phyloP scores from a whole-genome alignment of 768 basidiomycete species.

The Leccinum rimulosum region DNA sequence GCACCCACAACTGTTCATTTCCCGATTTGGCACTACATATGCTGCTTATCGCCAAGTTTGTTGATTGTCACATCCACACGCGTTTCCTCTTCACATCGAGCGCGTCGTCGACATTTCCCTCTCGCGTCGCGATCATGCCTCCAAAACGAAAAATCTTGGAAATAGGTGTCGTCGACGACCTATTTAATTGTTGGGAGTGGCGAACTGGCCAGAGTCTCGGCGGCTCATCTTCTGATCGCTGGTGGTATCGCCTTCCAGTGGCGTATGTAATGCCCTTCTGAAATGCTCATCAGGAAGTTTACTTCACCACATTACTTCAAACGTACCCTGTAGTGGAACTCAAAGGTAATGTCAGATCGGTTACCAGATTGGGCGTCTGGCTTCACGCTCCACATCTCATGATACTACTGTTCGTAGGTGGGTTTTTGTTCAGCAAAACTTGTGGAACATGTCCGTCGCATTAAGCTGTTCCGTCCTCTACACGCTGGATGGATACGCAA shows the following conservation, averaged over 20 bases:
- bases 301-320: neutral
- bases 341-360: constrained; percentile 58
- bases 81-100: neutral
- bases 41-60: neutral
- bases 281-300: neutral
- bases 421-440: constrained; percentile 47
- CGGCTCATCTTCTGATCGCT: constrained; percentile 24
- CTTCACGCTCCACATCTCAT: constrained; percentile 43
- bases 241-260: constrained; percentile 18
- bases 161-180: neutral
- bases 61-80: no score
- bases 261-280: constrained; percentile 49
- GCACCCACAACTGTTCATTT: neutral
- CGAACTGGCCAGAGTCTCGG: constrained; percentile 29
- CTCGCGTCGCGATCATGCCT: constrained; percentile 19
- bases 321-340: constrained; percentile 65
- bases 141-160: constrained; percentile 29
- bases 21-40: neutral
- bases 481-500: neutral
- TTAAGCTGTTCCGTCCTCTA: no score
- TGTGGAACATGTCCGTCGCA: constrained; percentile 5
- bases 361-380: constrained; percentile 35
- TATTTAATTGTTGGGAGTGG: neutral
- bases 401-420: constrained; percentile 37
- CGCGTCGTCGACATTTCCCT: neutral